A percentile compares a stretch with the other conserved stretches of the same genome.
Evolutionary conservation across 2,329 filamentous ascomycete genomes (phyloP).

Genomic region (Chaetomium sp.): DNA sequence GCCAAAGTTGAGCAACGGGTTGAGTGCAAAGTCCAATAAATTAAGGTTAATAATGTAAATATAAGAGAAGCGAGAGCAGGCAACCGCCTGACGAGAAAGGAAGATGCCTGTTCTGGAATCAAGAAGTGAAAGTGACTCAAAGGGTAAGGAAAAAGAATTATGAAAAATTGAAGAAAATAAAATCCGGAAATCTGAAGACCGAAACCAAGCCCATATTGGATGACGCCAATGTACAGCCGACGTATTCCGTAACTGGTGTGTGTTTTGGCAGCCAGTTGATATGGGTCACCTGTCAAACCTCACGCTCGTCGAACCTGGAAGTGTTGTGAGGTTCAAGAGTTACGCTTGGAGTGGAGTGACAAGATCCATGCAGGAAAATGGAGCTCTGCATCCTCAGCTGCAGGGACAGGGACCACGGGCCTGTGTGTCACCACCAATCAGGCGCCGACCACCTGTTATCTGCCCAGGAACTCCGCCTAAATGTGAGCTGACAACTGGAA

Average conservation of each 20-base stretch:
- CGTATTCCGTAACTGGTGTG: no score
- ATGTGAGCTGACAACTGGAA: conserved; percentile 4
- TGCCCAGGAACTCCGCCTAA: conserved; percentile 19
- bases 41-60: not conserved
- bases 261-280: no score
- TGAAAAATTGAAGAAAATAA: not conserved
- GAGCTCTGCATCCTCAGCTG: not conserved
- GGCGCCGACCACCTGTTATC: not conserved
- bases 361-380: no score
- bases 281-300: no score
- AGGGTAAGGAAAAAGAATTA: no score
- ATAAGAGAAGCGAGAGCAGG: not conserved
- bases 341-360: not conserved
- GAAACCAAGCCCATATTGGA: no score
- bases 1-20: not conserved
- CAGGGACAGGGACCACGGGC: not conserved
- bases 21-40: not conserved
- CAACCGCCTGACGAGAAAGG: not conserved
- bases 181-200: not conserved
- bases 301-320: no score
- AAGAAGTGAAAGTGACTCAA: no score
- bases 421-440: no score
- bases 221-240: no score
- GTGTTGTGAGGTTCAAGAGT: no score
- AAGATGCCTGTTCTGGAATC: no score